Evolutionary conservation across 352 stramenopile genomes (phyloP).

Genomic region (Pythium phragmiticola): DNA sequence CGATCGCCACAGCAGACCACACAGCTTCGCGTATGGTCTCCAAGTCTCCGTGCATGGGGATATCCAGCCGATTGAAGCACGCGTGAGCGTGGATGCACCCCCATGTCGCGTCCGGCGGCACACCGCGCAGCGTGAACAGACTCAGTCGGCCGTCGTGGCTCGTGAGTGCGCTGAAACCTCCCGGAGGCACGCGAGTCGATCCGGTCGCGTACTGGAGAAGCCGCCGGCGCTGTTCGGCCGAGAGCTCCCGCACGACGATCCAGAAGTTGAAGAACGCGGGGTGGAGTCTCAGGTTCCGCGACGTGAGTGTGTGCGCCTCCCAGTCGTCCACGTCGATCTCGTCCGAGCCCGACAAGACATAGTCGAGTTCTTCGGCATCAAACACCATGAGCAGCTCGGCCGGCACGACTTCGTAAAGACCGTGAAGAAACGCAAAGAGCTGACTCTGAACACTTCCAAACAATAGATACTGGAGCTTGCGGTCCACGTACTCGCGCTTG

Average conservation of each 20-base stretch:
- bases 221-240: constrained; percentile 26
- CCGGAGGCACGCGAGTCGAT: constrained; percentile 19
- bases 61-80: constrained; percentile 85
- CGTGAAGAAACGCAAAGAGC: constrained; percentile 90
- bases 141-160: constrained; percentile 28
- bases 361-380: constrained; percentile 93
- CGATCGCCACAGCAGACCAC: constrained; percentile 7
- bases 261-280: constrained; percentile 25
- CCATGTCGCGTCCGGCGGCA: constrained; percentile 6
- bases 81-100: constrained; percentile 35
- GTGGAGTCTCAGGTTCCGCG: constrained; percentile 11
- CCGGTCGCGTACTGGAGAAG: constrained; percentile 42
- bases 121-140: constrained; percentile 31
- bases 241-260: constrained; percentile 54
- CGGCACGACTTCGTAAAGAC: constrained; percentile 96
- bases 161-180: constrained; percentile 25
- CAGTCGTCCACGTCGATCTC: constrained; percentile 92
- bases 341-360: constrained; percentile 90
- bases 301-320: constrained; percentile 63
- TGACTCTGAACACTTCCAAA: constrained; percentile 90
- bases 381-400: constrained; percentile 90
- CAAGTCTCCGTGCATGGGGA: constrained; percentile 3
- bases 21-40: constrained; percentile 17
- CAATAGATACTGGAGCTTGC: constrained; percentile 92
- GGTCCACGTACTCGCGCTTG: constrained; percentile 92